Base-by-base conservation (phyloP, 768 basidiomycete species). In the Lyophyllum decastes region DNA sequence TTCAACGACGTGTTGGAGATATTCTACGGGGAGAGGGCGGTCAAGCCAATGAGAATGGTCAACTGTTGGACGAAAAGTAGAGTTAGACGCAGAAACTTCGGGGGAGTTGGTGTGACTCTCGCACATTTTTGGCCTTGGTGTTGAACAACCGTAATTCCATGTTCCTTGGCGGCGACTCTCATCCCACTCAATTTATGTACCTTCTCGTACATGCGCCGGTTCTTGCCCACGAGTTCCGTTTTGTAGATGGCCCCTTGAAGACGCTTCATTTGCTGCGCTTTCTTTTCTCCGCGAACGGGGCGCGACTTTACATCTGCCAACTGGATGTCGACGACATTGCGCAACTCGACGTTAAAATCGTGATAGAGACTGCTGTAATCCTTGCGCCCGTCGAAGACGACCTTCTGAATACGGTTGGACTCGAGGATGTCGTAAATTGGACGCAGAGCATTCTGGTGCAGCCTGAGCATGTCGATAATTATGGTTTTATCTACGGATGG, bases 301-400 rank as follows among this genome's bases (percentile, higher is more conserved):
- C 61, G 59, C 6, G 64, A 65, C 17, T 55, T 30, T 24, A 65
- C 48, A 38, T 65, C 64, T 10, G 52, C 61, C 40, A 65, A 54
- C 30, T 65, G 64, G 4, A 65, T 22, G 45, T 63, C 64, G 25
- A 65, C 25, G 17, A 59, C 52, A 24, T 61, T 63, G 12, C 10
- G 45, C 8, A 65, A 16, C 14, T 44, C 30, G 27, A 63, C 51
- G 9, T 49, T 47, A 24, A 47, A 24, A 19, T 61, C 57, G 24
- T 65, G 64, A 34, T 58, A 57, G 10, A 65, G 54, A 22, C 52
- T 53, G 47, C 62, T 63, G 26, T 35, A 63, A 43, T 65, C 62
- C 54, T 52, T 63, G 3, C 64, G 56, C 22, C 64, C 61, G 54
- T 65, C 64, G 48, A 56, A 65, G 14, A 65, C 49, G 30, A 65